Evolutionary conservation across 202 grass and related monocot species (phyloP), one percentile per base, ranked within the genome.

Genomic region (Zoysia matrella): DNA sequence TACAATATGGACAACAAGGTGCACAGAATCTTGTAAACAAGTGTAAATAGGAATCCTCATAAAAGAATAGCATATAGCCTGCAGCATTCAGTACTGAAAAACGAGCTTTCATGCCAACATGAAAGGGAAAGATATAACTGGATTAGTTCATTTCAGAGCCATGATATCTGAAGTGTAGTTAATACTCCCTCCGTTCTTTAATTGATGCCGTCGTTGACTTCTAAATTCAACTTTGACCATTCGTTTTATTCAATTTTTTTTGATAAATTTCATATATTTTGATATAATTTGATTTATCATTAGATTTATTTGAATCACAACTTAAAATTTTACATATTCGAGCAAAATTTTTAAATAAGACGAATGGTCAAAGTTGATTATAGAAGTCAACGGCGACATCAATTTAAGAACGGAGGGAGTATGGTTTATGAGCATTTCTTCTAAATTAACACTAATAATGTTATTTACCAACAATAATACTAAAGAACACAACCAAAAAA

Each of bases 391-490:
- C 30, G 30, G 30, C 30, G 30, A 36, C 30, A 36, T 36, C 30
- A 36, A 36, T 36, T 36, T 36, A 36, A 36, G 30, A 36, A 36
- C 30, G 30, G 30, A 36, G 30, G 30, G 1, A 36, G 30, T 36
- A 36, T 36, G 30, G 30, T 36, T 36, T 36, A 36, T 36, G 30
- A 36, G 30, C 30, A 36, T 1, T 69, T 75, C 44, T 62, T 80
- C 53, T 65, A 88, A 47, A 75, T 62, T 80, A 75, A 73, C 15
- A 18, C 48, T 73, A 83, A 41, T 10, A 69, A 79, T 63, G 6
- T 8, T 69, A 71, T 52, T 46, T 65, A 47, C 63, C 52, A 71
- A 47, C 52, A 76, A 79, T 40, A 53, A 12, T 52, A 55, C 14
- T 79, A 56, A 18, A 60, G 49, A 70, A 63, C 12, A 50, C 51